These are phyloP conservation scores for Aciculosporium take DNA, from an alignment of 2,329 filamentous ascomycete species.

Conservation along the genomic window DNA sequence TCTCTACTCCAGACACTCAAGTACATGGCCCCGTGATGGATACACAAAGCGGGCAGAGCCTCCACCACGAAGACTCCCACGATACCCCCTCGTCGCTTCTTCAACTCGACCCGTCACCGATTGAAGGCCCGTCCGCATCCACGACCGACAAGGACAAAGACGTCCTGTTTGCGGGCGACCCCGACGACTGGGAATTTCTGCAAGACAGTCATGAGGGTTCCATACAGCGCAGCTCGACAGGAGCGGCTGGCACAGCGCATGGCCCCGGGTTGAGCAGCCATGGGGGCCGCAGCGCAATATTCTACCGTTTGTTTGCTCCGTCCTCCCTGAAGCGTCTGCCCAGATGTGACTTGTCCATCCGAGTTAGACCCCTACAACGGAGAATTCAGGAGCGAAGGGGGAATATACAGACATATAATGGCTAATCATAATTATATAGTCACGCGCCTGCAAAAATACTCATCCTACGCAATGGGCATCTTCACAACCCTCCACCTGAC, in stretches of 20 bases:
- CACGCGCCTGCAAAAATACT: slow-evolving; percentile 67
- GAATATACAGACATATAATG: background rate
- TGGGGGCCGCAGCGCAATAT: slow-evolving; percentile 52
- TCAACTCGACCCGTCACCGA: slow-evolving; percentile 70
- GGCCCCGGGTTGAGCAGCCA: slow-evolving; percentile 34
- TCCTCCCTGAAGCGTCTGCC: no score
- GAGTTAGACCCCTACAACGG: no score
- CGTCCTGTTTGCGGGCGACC: slow-evolving; percentile 17
- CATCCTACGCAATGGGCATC: slow-evolving; percentile 67
- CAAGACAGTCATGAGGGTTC: slow-evolving; percentile 17
- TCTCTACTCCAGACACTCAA: background rate
- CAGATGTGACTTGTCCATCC: no score
- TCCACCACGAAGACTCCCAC: slow-evolving; percentile 27
- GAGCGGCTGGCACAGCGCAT: slow-evolving; percentile 21
- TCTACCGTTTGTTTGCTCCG: slow-evolving; percentile 46
- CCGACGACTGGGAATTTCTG: slow-evolving; percentile 14
- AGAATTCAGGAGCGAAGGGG: background rate
- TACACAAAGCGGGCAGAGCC: slow-evolving; percentile 2
- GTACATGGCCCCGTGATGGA: slow-evolving; percentile 7
- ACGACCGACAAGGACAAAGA: slow-evolving; percentile 9
- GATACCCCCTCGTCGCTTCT: slow-evolving; percentile 52
- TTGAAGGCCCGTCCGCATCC: slow-evolving; percentile 37
- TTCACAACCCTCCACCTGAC: slow-evolving; percentile 66
- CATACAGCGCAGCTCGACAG: slow-evolving; percentile 25
- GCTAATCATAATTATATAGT: slow-evolving; percentile 8